phyloP scores from a whole-genome alignment of 495 filamentous ascomycete genomes.

The Penicillium taxi region DNA sequence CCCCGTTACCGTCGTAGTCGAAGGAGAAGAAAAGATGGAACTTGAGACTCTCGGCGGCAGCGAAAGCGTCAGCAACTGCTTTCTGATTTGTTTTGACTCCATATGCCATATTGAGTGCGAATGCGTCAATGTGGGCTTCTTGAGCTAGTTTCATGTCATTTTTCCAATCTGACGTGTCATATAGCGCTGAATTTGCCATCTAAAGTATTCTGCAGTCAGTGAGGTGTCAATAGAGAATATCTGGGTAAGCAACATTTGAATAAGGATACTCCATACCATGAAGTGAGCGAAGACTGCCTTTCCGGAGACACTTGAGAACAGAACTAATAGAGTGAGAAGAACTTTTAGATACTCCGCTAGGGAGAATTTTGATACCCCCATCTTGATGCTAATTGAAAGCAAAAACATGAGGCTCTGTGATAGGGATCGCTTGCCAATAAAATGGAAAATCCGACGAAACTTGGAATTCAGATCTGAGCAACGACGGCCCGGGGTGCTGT shows the following conservation, averaged over 20 bases:
- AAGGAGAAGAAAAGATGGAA: conserved; percentile 69
- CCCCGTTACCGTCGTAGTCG: conserved; percentile 51
- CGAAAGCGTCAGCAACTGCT: conserved; percentile 46
- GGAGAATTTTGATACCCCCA: no score
- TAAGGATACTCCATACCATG: conserved; percentile 16
- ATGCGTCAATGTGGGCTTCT: conserved; percentile 59
- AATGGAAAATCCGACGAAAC: no score
- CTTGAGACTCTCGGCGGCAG: conserved; percentile 41
- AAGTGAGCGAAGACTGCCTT: conserved; percentile 33
- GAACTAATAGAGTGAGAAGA: no score
- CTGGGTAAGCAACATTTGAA: not conserved
- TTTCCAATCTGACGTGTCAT: conserved; percentile 41
- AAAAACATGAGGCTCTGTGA: no score
- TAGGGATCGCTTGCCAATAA: no score
- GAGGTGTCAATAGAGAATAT: not conserved
- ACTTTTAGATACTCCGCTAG: no score
- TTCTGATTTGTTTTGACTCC: conserved; percentile 34
- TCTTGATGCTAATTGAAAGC: no score
- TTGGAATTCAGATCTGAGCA: no score
- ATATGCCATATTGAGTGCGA: conserved; percentile 61
- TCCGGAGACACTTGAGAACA: no score
- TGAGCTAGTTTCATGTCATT: conserved; percentile 54
- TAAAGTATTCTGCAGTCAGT: not conserved
- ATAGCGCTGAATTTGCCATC: conserved; percentile 23
- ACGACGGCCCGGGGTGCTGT: no score